Evolutionary conservation across 306 rosid species (phyloP), one percentile per base, ranked within the genome.

Genomic region (Luffa acutangula): DNA sequence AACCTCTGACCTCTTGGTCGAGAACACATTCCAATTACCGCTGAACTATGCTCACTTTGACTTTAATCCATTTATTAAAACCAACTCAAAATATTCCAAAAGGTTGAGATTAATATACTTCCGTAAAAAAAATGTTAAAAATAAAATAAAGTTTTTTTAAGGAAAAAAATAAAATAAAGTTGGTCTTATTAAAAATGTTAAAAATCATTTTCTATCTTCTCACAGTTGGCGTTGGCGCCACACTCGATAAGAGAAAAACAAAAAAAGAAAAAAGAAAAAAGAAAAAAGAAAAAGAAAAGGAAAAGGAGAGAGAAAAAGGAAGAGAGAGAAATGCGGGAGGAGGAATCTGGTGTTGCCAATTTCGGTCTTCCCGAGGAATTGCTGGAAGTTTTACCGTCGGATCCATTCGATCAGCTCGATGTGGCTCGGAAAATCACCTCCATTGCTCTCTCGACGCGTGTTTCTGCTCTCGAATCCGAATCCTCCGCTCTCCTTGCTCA

Each of bases 361-460:
- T 82, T 88, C 64, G 89, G 89, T 18, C 90, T 95, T 81, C 92
- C 97, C 9, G 91, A 89, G 56, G 96, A 89, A 53, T 74, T 95
- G 17, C 64, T 95, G 72, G 82, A 74, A 78, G 82, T 82, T 14
- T 84, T 95, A 69, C 97, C 99, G 57, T 84, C 93, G 1, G 97
- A 95, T 92, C 98, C 97, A 20, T 95, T 92, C 82, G 90, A 90
- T 70, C 99, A 90, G 58, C 97, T 95, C 17, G 97, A 95, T 75
- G 97, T 95, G 86, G 99, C 99, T 33, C 99, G 97, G 82, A 95
- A 86, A 77, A 93, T 93, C 85, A 91, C 90, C 2, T 95, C 96
- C 88, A 84, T 92, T 66, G 97, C 97, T 0, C 91, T 93, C 25
- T 79, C 97, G 57, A 88, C 96, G 31, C 97, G 97, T 80, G 93